Evolutionary conservation across 106 monocot genomes (phyloP), one percentile per base, ranked within the genome.

Genomic region (Dioscorea zingiberensis): DNA sequence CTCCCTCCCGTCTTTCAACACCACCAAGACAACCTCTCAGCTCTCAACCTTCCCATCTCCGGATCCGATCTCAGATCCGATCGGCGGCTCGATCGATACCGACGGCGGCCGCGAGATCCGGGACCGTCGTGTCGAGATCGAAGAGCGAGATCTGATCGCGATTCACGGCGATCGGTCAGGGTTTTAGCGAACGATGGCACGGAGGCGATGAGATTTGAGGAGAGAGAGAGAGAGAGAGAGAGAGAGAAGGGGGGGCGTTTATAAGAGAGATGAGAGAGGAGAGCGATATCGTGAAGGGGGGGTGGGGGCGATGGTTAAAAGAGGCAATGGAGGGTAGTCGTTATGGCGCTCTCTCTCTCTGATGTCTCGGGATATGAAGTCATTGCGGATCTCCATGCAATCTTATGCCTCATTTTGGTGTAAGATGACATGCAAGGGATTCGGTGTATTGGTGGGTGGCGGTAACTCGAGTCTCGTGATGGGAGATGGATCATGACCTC

Each of bases 1-100:
- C 61, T n/a, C 27, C 47, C 55, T 25, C 14, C 58, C 26, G 17
- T 47, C 44, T 32, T 54, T 58, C 62, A 61, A 49, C 63, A 7
- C 53, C 54, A 13, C 21, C 58, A 44, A 53, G 16, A 26, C 65
- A 49, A 55, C 49, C 55, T 47, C 44, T 21, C 54, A 47, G 21
- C 45, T 30, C 27, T 64, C 21, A 24, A 65, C 16, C 64, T 64
- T 17, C 54, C 68, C 81, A 72, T 81, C 68, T 15, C 29, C 55
- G 19, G 22, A n/a, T 23, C 38, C 21, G 38, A 71, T 27, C 53
- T 53, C 25, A 51, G 19, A 24, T 48, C 51, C 51, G 18, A 18
- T 22, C 18, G 13, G 7, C 9, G 10, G 48, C 55, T 25, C 30
- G n/a, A 63, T 60, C 46, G 54, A 22, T 38, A 16, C 62, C 68